Base-by-base conservation (phyloP, 148 eudicot species). In the Polygonum maritimum region DNA sequence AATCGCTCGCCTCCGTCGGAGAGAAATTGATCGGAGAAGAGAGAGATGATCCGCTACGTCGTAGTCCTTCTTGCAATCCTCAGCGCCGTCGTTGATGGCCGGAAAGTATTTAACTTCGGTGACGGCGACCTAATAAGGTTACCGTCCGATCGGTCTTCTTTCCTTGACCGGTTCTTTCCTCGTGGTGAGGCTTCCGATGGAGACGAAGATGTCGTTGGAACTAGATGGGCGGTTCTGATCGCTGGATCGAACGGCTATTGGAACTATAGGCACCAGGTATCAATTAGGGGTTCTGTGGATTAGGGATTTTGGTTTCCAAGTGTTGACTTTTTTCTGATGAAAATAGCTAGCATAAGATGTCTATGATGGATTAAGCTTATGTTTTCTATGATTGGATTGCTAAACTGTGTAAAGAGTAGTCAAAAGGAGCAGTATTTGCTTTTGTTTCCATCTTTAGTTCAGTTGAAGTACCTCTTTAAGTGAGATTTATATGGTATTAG, bases 201-300 rank as follows among this genome's bases (percentile, higher is more conserved):
- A 38, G 82, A 80, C 31, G 82, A 80, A 57, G 79, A 69, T 75
- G 7, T 49, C 13, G 82, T 78, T 38, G 98, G 91, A 75, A 95
- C 98, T 3, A 87, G 87, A 77, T 95, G 99, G 99, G 99, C 97
- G 1, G 87, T 95, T 55, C 82, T 95, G 8, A 77, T 95, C 58
- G 99, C 99, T n/a, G 99, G 99, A 21, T 95, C 99, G 22, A 85
- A 80, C 55, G 99, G 92, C 1, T 95, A 90, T 81, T 92, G 98
- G 98, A 95, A 95, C 82, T 95, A 95, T 75, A 74, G 99, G 41
- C 99, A 95, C 76, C 99, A 95, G 99, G 99, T 95, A 35, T 76
- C 1, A 33, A 33, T 69, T 36, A 15, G n/a, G 13, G 74, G n/a
- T 21, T 38, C n/a, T 40, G 48, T 19, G 26, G 6, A 18, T 55